phyloP scores from a whole-genome alignment of 2,329 filamentous ascomycete species.

The Alternaria sp. region DNA sequence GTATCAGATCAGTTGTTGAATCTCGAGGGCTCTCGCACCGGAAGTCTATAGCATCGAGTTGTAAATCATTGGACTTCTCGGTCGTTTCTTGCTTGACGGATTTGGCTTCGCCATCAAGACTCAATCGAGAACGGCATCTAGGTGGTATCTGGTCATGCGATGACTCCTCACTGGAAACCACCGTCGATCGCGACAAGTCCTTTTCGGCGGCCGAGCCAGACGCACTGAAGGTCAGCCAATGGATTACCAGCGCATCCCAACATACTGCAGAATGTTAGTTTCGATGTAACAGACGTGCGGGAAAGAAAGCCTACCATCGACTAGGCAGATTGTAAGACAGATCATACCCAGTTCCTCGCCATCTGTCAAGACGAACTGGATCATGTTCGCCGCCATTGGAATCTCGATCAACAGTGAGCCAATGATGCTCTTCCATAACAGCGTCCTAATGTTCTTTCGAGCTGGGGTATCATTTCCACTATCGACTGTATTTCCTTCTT shows the following conservation, averaged over 20 bases:
- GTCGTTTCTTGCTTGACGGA: neutral
- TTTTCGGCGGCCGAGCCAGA: conserved; percentile 17
- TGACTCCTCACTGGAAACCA: neutral
- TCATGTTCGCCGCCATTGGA: conserved; percentile 49
- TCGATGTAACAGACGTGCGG: neutral
- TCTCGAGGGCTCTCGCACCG: neutral
- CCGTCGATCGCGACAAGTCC: conserved; percentile 4
- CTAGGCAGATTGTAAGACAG: conserved; percentile 49
- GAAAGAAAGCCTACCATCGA: conserved; percentile 43
- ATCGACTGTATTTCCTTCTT: neutral
- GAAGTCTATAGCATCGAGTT: neutral
- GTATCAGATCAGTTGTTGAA: conserved; percentile 2
- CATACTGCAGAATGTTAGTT: conserved; percentile 17
- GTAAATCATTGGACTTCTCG: neutral
- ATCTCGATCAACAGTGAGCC: conserved; percentile 47
- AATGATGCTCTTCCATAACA: conserved; percentile 40
- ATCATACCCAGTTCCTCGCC: conserved; percentile 50
- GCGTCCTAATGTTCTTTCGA: conserved; percentile 28
- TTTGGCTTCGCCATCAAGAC: neutral
- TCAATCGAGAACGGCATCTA: neutral
- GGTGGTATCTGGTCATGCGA: neutral
- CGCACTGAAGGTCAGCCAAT: conserved; percentile 31
- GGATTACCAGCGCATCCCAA: conserved; percentile 28
- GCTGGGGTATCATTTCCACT: conserved; percentile 16
- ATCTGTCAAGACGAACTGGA: conserved; percentile 39